Percentiles rank a stretch among this genome's conserved stretches.
phyloP scores from a whole-genome alignment of 768 basidiomycete species.

The Macrolepiota albuminosa region DNA sequence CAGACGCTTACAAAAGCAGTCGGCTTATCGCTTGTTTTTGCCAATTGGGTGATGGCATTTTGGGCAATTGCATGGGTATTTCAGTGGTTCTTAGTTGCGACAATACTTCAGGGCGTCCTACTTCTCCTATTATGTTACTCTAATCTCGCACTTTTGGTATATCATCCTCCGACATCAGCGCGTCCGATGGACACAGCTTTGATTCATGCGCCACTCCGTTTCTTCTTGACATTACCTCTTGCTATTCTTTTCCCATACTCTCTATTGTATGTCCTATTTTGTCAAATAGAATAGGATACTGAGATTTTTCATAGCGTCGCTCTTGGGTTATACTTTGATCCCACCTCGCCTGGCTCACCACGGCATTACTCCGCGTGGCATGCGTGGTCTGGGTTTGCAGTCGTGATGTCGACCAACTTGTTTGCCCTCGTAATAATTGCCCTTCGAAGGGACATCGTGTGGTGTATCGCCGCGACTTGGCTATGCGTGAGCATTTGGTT shows the following conservation, averaged over 20 bases:
- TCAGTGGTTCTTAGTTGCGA: slow-evolving; percentile 71
- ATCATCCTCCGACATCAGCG: slow-evolving; percentile 53
- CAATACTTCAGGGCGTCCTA: slow-evolving; percentile 68
- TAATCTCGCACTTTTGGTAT: slow-evolving; percentile 71
- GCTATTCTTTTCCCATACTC: slow-evolving; percentile 52
- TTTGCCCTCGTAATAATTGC: slow-evolving; percentile 51
- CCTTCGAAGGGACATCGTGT: slow-evolving; percentile 63
- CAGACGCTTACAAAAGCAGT: slow-evolving; percentile 71
- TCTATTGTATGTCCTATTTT: slow-evolving; percentile 44
- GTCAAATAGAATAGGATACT: background rate
- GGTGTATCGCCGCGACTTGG: slow-evolving; percentile 75
- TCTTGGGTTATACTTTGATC: slow-evolving; percentile 58
- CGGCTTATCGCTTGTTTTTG: slow-evolving; percentile 69
- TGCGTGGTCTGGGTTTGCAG: slow-evolving; percentile 70
- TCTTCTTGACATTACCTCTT: slow-evolving; percentile 55
- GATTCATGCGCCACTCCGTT: slow-evolving; percentile 83
- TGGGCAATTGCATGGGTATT: slow-evolving; percentile 81
- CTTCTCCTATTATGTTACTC: slow-evolving; percentile 72
- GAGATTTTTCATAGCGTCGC: slow-evolving; percentile 44
- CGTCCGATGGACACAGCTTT: slow-evolving; percentile 75
- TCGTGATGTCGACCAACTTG: slow-evolving; percentile 61
- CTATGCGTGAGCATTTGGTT: slow-evolving; percentile 63
- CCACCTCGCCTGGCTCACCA: slow-evolving; percentile 34
- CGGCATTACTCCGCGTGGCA: slow-evolving; percentile 53
- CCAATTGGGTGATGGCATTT: slow-evolving; percentile 75